phyloP scores from a whole-genome alignment of 1,284 basidiomycete genomes.

The Hypsizygus ulmarius region DNA sequence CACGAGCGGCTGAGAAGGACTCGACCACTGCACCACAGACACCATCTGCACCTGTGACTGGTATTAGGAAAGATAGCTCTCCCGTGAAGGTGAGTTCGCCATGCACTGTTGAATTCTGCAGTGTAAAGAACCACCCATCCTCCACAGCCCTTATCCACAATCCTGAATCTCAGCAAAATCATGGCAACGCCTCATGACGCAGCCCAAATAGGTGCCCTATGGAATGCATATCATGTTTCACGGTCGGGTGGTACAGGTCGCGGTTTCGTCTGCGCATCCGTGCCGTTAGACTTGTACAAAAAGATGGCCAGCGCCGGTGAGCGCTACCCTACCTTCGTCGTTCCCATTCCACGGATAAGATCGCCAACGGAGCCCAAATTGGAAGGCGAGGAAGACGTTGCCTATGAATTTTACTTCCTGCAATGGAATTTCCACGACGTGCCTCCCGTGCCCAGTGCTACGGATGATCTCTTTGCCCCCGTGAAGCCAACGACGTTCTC shows the following conservation, averaged over 20 bases:
- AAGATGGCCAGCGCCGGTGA: constrained; percentile 64
- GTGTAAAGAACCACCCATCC: constrained; percentile 3
- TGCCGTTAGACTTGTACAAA: constrained; percentile 72
- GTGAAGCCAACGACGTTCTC: constrained; percentile 28
- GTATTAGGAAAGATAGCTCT: constrained; percentile 59
- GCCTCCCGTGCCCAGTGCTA: constrained; percentile 48
- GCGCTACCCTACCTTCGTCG: constrained; percentile 73
- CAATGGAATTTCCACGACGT: constrained; percentile 81
- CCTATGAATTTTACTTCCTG: constrained; percentile 86
- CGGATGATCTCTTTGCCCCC: constrained; percentile 41
- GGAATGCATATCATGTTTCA: constrained; percentile 87
- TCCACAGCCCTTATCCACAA: constrained; percentile 72
- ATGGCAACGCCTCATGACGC: constrained; percentile 68
- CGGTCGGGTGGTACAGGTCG: constrained; percentile 74
- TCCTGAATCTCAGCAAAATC: constrained; percentile 76
- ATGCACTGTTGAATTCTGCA: not conserved
- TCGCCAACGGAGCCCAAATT: constrained; percentile 22
- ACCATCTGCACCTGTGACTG: constrained; percentile 16
- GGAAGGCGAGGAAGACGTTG: constrained; percentile 36
- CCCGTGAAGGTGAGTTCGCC: constrained; percentile 55
- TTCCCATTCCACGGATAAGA: constrained; percentile 65
- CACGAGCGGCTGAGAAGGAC: constrained; percentile 7
- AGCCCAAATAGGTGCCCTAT: constrained; percentile 73
- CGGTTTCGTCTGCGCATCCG: constrained; percentile 79
- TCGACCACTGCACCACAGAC: constrained; percentile 8